A percentile compares a stretch with the other conserved stretches of the same genome.
phyloP scores from a whole-genome alignment of 139 green algal species.

The Bryopsis sp. region DNA sequence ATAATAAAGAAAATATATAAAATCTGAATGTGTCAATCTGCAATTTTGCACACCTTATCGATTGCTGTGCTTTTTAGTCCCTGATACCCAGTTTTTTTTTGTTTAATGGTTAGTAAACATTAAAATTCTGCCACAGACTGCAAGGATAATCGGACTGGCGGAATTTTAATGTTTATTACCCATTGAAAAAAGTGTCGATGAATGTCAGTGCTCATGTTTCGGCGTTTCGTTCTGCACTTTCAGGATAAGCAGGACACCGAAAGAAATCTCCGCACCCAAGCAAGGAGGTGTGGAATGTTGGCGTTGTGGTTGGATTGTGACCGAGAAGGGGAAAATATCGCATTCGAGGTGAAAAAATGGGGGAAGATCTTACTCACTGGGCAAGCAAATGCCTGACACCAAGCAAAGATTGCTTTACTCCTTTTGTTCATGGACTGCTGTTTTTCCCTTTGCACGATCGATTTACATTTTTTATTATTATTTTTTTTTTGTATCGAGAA shows the following conservation, averaged over 20 bases:
- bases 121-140: too few species aligned
- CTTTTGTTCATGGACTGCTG: neutral
- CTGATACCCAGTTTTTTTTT: too few species aligned
- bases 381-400: neutral
- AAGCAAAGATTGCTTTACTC: neutral
- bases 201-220: neutral
- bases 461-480: too few species aligned
- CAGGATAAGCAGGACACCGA: conserved; percentile 61
- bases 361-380: neutral
- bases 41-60: too few species aligned
- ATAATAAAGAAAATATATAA: too few species aligned
- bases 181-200: neutral
- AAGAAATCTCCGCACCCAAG: conserved; percentile 66
- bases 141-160: too few species aligned
- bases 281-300: conserved; percentile 57
- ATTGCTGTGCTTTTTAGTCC: too few species aligned
- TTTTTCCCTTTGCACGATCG: neutral
- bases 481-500: conserved; percentile 8
- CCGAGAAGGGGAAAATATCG: conserved; percentile 95
- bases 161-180: conserved; percentile 5
- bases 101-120: too few species aligned
- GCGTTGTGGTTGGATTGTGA: conserved; percentile 98
- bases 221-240: neutral
- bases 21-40: too few species aligned
- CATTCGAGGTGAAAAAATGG: conserved; percentile 75